Percentiles rank a stretch among this genome's conserved stretches.
Evolutionary conservation across 2,329 filamentous ascomycete genomes (phyloP).

Genomic region (Cryphonectria naterciae): DNA sequence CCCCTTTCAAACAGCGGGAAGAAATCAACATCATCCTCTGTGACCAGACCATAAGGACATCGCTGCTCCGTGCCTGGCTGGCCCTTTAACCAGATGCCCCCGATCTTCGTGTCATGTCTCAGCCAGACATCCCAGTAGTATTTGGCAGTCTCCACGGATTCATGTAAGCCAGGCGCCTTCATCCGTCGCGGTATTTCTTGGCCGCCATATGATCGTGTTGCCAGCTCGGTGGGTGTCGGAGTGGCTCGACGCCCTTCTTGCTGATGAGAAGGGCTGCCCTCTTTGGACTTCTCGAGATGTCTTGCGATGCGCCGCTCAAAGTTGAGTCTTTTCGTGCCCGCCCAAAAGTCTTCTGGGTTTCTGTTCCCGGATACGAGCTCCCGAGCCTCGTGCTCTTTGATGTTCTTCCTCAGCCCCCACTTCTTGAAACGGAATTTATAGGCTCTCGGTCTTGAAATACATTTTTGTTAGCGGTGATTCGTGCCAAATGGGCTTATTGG

Average conservation of each 20-base stretch:
- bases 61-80: background rate
- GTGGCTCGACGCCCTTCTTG: background rate
- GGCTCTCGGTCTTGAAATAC: background rate
- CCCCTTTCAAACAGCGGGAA: slow-evolving; percentile 5
- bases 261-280: background rate
- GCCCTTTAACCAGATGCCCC: background rate
- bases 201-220: background rate
- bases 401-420: slow-evolving; percentile 8
- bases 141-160: background rate
- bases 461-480: background rate
- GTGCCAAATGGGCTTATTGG: background rate
- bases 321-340: background rate
- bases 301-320: slow-evolving; percentile 9
- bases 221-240: background rate
- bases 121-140: slow-evolving; percentile 9
- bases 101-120: background rate
- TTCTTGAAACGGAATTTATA: slow-evolving; percentile 16
- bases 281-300: slow-evolving; percentile 5
- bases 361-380: slow-evolving; percentile 7
- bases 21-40: background rate
- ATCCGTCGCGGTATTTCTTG: background rate
- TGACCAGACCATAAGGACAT: background rate
- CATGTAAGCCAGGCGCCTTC: background rate
- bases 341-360: slow-evolving; percentile 8
- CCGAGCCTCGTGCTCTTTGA: slow-evolving; percentile 14